A percentile compares a stretch with the other conserved stretches of the same genome.
phyloP scores from a whole-genome alignment of 345 rosid species.

The Gynandropsis gynandra region DNA sequence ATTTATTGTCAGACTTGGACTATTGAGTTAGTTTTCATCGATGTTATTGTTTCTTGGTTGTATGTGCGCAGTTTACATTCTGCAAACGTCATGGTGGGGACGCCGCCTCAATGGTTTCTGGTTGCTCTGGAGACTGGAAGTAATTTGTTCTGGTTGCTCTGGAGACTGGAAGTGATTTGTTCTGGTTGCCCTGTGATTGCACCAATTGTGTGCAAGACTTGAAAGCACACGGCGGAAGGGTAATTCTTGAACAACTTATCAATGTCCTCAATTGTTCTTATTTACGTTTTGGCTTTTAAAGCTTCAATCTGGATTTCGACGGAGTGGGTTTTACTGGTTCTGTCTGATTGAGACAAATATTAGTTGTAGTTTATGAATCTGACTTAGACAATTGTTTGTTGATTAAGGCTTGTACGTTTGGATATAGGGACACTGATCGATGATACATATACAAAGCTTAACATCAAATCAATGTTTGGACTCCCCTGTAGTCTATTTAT shows the following conservation, averaged over 20 bases:
- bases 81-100: slow-evolving; percentile 74
- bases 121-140: slow-evolving; percentile 97
- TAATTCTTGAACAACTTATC: slow-evolving; percentile 25
- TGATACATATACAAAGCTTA: neutral
- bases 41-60: neutral
- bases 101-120: slow-evolving; percentile 55
- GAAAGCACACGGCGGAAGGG: slow-evolving; percentile 33
- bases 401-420: slow-evolving; percentile 5
- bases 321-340: neutral
- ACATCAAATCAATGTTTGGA: neutral
- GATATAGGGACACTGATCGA: neutral
- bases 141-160: slow-evolving; percentile 86
- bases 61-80: slow-evolving; percentile 64
- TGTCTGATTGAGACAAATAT: neutral
- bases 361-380: neutral
- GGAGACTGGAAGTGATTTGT: slow-evolving; percentile 91
- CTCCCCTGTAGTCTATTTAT: neutral
- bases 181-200: slow-evolving; percentile 96
- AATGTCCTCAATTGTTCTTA: too few relatives aligned
- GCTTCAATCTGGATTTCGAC: neutral
- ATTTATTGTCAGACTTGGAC: neutral
- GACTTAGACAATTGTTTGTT: slow-evolving; percentile 5
- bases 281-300: slow-evolving; percentile 7
- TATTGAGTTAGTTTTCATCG: neutral
- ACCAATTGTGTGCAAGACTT: slow-evolving; percentile 42